Conservation (phyloP, 2,329 filamentous ascomycete species). For the Parastagonospora avenae region DNA sequence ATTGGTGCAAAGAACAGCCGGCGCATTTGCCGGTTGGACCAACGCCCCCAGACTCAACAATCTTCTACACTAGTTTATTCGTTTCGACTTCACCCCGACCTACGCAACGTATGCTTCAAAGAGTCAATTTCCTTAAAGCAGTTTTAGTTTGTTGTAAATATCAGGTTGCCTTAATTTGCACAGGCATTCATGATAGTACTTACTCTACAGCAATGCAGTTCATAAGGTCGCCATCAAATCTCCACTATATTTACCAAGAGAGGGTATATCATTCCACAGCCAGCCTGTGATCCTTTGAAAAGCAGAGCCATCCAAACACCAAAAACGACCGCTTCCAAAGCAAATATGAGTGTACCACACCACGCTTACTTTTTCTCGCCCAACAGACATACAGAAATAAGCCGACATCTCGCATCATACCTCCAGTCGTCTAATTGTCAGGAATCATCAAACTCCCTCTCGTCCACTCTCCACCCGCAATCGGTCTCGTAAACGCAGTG, state of each 20-base stretch:
- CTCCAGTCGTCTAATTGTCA: slow-evolving; percentile 12
- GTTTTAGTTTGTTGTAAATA: too few species aligned
- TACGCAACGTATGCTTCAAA: too few species aligned
- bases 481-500: slow-evolving; percentile 31
- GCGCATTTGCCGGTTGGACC: too few species aligned
- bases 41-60: too few species aligned
- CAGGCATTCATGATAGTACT: background rate
- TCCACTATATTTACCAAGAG: background rate
- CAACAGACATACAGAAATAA: background rate
- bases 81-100: too few species aligned
- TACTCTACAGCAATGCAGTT: background rate
- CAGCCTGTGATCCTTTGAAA: background rate
- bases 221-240: background rate
- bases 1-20: too few species aligned
- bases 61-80: too few species aligned
- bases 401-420: background rate
- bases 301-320: background rate
- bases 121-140: too few species aligned
- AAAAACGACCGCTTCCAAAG: background rate
- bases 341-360: background rate
- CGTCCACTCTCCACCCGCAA: slow-evolving; percentile 36
- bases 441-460: slow-evolving; percentile 32
- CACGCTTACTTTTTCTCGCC: background rate
- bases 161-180: background rate
- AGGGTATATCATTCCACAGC: slow-evolving; percentile 1